A percentile compares a stretch with the other conserved stretches of the same genome.
These are phyloP conservation scores for Xylaria sp. DNA, from an alignment of 2,329 filamentous ascomycete species.

Conservation along the genomic window DNA sequence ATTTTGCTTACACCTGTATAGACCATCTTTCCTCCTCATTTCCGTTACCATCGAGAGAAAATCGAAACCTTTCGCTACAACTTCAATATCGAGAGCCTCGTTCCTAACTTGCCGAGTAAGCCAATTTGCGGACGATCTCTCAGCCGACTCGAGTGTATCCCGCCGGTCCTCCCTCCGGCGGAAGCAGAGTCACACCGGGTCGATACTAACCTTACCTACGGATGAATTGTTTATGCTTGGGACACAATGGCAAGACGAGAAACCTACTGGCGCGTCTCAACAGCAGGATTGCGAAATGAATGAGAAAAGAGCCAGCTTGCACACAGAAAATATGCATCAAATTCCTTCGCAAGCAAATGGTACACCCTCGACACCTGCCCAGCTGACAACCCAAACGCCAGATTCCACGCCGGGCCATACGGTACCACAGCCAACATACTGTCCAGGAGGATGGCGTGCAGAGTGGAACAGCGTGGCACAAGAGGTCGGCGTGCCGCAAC, in stretches of 20 bases:
- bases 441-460: constrained; percentile 45
- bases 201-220: constrained; percentile 43
- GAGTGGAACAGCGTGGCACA: constrained; percentile 45
- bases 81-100: constrained; percentile 42
- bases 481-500: constrained; percentile 27
- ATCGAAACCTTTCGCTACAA: constrained; percentile 47
- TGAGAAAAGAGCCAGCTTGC: constrained; percentile 33
- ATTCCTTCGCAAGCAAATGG: constrained; percentile 17
- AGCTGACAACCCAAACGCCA: constrained; percentile 23
- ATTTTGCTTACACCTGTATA: constrained; percentile 31
- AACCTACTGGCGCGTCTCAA: constrained; percentile 2
- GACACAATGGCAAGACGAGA: neutral
- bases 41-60: constrained; percentile 48
- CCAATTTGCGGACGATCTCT: constrained; percentile 44
- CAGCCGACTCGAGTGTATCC: constrained; percentile 44
- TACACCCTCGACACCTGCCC: constrained; percentile 9
- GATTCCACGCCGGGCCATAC: constrained; percentile 24
- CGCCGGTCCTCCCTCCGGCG: constrained; percentile 44
- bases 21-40: constrained; percentile 48
- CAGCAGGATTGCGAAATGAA: constrained; percentile 20
- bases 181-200: constrained; percentile 39
- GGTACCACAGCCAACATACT: constrained; percentile 42
- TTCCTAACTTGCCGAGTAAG: constrained; percentile 44
- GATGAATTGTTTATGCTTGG: constrained; percentile 42
- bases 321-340: constrained; percentile 37